A percentile compares a stretch with the other conserved stretches of the same genome.
These are phyloP conservation scores for Arthrobotrys sphaeroides DNA, from an alignment of 2,329 filamentous ascomycete genomes.

Conservation along the genomic window DNA sequence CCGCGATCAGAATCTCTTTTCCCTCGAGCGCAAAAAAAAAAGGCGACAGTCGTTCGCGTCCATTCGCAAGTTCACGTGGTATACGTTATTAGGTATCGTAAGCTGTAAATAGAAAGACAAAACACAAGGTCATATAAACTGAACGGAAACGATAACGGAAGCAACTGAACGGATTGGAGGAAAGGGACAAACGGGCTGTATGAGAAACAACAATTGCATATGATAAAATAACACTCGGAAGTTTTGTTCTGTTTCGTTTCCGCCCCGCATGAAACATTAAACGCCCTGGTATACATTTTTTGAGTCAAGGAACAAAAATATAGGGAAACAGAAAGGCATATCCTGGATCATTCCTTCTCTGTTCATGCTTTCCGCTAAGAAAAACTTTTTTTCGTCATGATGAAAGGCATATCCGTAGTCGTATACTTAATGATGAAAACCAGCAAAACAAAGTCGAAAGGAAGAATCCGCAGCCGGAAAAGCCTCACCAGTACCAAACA, in stretches of 20 bases:
- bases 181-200: background rate
- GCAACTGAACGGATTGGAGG: too few relatives aligned
- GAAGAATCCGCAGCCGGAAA: background rate
- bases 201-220: conserved; percentile 7
- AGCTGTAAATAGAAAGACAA: background rate
- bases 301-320: background rate
- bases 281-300: conserved; percentile 29
- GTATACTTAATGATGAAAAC: conserved; percentile 12
- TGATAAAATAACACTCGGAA: background rate
- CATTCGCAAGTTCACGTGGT: background rate
- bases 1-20: too few relatives aligned
- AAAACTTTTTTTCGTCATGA: conserved; percentile 30
- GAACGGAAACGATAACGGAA: too few relatives aligned
- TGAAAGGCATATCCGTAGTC: conserved; percentile 17
- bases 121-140: background rate
- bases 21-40: background rate
- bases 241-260: conserved; percentile 4
- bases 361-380: conserved; percentile 15
- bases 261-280: conserved; percentile 10
- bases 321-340: conserved; percentile 9
- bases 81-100: conserved; percentile 12
- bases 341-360: conserved; percentile 1
- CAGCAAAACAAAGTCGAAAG: background rate
- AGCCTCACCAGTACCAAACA: background rate
- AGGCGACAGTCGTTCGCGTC: background rate